phyloP scores from a whole-genome alignment of 2,329 filamentous ascomycete genomes.

The Sclerotinia glacialis region DNA sequence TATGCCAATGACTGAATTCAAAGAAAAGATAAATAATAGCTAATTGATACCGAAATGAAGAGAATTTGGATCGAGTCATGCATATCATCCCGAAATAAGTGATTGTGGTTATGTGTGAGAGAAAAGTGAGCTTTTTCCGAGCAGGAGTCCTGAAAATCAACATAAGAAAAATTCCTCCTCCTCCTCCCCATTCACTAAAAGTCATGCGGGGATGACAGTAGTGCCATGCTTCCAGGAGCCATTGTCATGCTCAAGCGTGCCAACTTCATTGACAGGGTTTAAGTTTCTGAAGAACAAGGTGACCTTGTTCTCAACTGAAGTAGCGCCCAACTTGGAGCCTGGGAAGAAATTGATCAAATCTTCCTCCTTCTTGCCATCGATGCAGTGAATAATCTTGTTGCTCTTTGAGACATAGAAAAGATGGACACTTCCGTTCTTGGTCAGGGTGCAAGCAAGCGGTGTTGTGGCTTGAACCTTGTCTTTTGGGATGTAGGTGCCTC shows the following conservation, averaged over 20 bases:
- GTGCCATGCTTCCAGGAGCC: slow-evolving; percentile 9
- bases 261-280: slow-evolving; percentile 15
- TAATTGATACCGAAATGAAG: neutral
- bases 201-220: slow-evolving; percentile 9
- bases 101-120: neutral
- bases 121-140: neutral
- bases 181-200: neutral
- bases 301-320: slow-evolving; percentile 13
- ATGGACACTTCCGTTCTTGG: slow-evolving; percentile 1
- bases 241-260: neutral
- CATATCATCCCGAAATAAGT: neutral
- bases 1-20: neutral
- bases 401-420: slow-evolving; percentile 2
- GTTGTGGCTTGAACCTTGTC: slow-evolving; percentile 15
- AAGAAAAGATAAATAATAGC: neutral
- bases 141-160: slow-evolving; percentile 2
- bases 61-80: neutral
- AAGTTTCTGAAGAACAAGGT: slow-evolving; percentile 20
- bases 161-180: slow-evolving; percentile 1
- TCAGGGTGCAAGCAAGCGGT: slow-evolving; percentile 8
- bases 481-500: neutral
- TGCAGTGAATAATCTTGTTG: slow-evolving; percentile 4
- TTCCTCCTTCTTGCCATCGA: neutral
- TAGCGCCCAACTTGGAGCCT: slow-evolving; percentile 17
- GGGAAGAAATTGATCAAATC: slow-evolving; percentile 11